These are phyloP conservation scores for Haemoproteus tartakovskyi DNA, from an alignment of 169 alveolate species.

Conservation along the genomic window DNA sequence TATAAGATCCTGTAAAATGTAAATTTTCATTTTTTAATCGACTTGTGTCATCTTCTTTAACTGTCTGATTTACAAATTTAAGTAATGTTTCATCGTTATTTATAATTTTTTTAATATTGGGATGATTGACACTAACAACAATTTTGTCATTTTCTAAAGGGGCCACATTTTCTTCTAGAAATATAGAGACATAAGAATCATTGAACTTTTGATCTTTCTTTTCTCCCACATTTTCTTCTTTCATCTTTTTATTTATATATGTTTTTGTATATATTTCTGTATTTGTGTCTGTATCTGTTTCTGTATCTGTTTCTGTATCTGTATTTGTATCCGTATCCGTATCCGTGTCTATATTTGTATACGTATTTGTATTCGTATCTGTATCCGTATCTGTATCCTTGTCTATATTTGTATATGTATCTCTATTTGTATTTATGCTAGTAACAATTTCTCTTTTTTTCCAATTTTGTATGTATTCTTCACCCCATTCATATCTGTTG, in stretches of 20 bases:
- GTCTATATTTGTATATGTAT: no score
- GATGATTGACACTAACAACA: conserved; percentile 36
- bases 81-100: conserved; percentile 6
- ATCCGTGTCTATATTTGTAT: no score
- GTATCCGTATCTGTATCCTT: no score
- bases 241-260: background rate
- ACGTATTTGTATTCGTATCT: no score
- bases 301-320: no score
- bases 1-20: conserved; percentile 39
- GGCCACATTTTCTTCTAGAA: conserved; percentile 15
- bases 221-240: background rate
- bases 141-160: conserved; percentile 18
- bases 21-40: conserved; percentile 32
- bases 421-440: no score
- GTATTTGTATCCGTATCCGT: no score
- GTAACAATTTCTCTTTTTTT: no score
- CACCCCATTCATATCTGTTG: no score
- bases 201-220: background rate
- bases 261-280: no score
- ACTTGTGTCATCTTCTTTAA: background rate
- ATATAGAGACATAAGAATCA: conserved; percentile 25
- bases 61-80: background rate
- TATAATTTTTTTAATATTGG: conserved; percentile 16
- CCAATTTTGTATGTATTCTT: no score
- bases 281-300: no score